Base-by-base conservation (phyloP, 768 basidiomycete genomes). In the Cystoderma amianthinum region DNA sequence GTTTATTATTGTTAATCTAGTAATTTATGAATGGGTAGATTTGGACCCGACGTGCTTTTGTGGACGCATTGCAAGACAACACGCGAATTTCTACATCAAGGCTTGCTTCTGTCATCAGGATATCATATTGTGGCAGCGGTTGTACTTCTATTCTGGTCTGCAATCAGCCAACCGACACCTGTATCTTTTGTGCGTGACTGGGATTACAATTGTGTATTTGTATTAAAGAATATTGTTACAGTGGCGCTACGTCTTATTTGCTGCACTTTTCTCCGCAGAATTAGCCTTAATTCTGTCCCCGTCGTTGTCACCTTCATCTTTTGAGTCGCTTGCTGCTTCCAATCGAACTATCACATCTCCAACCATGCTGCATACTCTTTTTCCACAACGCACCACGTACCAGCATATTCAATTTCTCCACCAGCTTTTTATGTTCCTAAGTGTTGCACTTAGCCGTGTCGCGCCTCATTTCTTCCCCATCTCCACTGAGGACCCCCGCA, bases 231-330 rank as follows among this genome's bases (percentile, higher is more conserved):
- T n/a, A n/a, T n/a, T n/a, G n/a, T n/a, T 30, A 15, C 15, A 30
- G 87, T 92, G 89, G 89, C 78, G 88, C 12, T 88, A 84, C 57
- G 60, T 82, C 39, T 62, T 87, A n/a, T 85, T 82, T 51, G 60
- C 72, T n/a, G 62, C 70, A 20, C 60, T 81, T 39, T 70, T 82
- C 36, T 70, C 73, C 3, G 68, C 71, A 10, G 88, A 91, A 55
- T 62, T 89, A 39, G 65, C 69, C 17, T 73, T 87, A 42, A 66
- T 87, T 34, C 66, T 91, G 39, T 67, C 75, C 1, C 79, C 82
- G 0, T 72, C 77, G 16, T 68, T 71, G 0, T n/a, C n/a, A n/a
- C 51, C 65, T n/a, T 35, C 63, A 0, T 36, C 51, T 9, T 52
- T 57, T 12, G 42, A 9, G 11, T 11, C 10, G 9, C 9, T 10